Percentiles rank a stretch among this genome's conserved stretches.
These are phyloP conservation scores for Centaurea solstitialis DNA, from an alignment of 129 eudicot genomes.

Conservation along the genomic window DNA sequence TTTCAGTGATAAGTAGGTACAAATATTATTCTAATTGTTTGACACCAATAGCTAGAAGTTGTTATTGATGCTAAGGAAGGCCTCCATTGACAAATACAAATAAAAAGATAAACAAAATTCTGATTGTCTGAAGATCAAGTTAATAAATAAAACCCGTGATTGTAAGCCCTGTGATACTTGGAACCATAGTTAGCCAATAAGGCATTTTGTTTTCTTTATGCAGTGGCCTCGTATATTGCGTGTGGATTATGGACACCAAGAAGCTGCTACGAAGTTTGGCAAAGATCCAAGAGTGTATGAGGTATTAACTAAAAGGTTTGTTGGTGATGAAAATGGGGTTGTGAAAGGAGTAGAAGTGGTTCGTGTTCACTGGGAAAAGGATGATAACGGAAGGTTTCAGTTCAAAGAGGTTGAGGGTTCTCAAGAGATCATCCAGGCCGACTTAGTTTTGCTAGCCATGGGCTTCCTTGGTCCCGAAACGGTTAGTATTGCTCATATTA, in stretches of 20 bases:
- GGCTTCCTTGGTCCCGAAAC: slow-evolving; percentile 98
- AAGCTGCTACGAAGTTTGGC: slow-evolving; percentile 89
- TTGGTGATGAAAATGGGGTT: slow-evolving; percentile 81
- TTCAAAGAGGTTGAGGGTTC: slow-evolving; percentile 96
- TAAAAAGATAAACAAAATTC: too few relatives aligned
- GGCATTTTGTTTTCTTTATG: slow-evolving; percentile 7
- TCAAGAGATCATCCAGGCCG: slow-evolving; percentile 80
- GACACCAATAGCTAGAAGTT: too few relatives aligned
- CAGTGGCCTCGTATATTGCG: slow-evolving; percentile 99
- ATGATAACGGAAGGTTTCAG: slow-evolving; percentile 82
- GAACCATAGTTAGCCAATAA: not conserved
- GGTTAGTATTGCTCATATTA: slow-evolving; percentile 52
- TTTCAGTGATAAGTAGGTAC: too few relatives aligned
- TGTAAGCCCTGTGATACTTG: too few relatives aligned
- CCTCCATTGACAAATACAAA: not conserved
- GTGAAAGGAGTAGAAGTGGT: slow-evolving; percentile 87
- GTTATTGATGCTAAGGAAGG: too few relatives aligned
- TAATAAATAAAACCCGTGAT: too few relatives aligned
- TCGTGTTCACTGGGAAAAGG: slow-evolving; percentile 87
- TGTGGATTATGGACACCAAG: slow-evolving; percentile 98
- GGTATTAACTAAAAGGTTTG: slow-evolving; percentile 85
- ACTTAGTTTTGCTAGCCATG: slow-evolving; percentile 91
- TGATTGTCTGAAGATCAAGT: too few relatives aligned
- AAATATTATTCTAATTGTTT: too few relatives aligned
- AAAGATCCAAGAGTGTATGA: slow-evolving; percentile 93